Evolutionary conservation across 2,329 filamentous ascomycete species (phyloP), one percentile per base, ranked within the genome.

Genomic region (Exserohilum turcica): DNA sequence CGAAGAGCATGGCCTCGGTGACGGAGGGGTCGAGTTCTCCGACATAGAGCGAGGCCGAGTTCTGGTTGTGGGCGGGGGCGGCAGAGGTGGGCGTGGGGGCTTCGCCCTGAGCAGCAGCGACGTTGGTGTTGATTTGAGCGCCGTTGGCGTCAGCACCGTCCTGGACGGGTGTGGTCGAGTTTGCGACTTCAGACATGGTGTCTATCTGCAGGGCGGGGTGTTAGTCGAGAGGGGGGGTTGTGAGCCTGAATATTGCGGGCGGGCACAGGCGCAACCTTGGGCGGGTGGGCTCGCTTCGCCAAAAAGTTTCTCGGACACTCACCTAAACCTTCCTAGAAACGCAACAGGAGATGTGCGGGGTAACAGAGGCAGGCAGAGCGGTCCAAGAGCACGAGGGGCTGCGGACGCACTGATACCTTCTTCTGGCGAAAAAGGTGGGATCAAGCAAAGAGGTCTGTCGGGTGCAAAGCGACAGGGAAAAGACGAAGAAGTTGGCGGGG

Each of bases 1-100:
- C 94, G 80, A 97, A 99, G 73, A 99, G 92, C 94, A 99, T 99
- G 68, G 94, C 94, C 85, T 99, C 94, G 63, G 94, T 99, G 77
- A 99, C 94, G 59, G 91, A 94, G 69, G 91, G 87, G 78, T 99
- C 94, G 71, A 99, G 91, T 84, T 99, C 94, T 78, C 94, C 94
- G 67, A 99, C 94, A 78, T 99, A 99, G 76, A 99, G 91, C 55
- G 94, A 99, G 63, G 94, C 94, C 47, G 94, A 97, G 78, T 95
- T 93, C 77, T 91, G 90, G 74, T 54, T 54, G 31, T 92, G 90
- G 76, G 90, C 89, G 65, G 91, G 87, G 57, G 81, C 80, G 60
- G 84, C 81, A 61, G 91, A 88, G 79, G 80, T 86, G 66, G 89
- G 88, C 57, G 90, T 89, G 63, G 87, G 83, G 66, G 81, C 85